phyloP scores from a whole-genome alignment of 192 early-diverging fungal species.

The Coemansia sp. region DNA sequence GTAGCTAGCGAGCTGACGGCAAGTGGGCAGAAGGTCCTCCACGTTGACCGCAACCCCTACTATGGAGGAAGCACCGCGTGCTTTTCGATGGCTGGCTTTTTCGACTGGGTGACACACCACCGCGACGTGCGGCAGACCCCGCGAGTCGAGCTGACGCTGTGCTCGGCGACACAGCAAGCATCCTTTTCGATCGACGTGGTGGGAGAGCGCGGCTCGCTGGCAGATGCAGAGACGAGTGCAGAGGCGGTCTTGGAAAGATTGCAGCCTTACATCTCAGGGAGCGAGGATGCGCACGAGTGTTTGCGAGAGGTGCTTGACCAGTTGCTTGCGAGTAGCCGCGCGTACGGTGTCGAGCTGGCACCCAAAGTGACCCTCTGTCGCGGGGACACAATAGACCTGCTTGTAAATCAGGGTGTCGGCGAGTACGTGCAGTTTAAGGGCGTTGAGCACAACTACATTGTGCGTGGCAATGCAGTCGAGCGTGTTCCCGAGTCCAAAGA shows the following conservation, averaged over 20 bases:
- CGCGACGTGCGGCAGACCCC: constrained; percentile 21
- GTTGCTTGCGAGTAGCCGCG: constrained; percentile 17
- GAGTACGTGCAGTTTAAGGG: constrained; percentile 87
- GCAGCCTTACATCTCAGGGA: background rate
- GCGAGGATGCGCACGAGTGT: background rate
- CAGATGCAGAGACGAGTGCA: background rate
- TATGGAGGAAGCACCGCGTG: constrained; percentile 71
- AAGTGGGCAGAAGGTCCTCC: constrained; percentile 66
- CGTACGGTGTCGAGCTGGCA: constrained; percentile 31
- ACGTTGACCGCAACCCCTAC: constrained; percentile 73
- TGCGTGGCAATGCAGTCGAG: constrained; percentile 40
- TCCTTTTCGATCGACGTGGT: background rate
- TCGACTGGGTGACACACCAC: constrained; percentile 18
- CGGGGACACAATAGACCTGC: constrained; percentile 66
- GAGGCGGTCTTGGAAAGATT: background rate
- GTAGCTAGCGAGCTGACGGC: constrained; percentile 73
- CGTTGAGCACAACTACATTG: constrained; percentile 65
- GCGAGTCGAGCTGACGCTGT: constrained; percentile 6
- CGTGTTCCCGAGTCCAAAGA: constrained; percentile 86
- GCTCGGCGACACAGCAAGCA: background rate
- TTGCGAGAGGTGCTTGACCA: background rate
- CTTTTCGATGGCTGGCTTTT: constrained; percentile 18
- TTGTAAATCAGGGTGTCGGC: constrained; percentile 74
- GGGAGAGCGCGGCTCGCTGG: background rate
- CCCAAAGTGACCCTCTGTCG: constrained; percentile 64